Percentiles rank a stretch among this genome's conserved stretches.
Evolutionary conservation across 257 asterid genomes (phyloP).

Genomic region (Petunia axillaris): DNA sequence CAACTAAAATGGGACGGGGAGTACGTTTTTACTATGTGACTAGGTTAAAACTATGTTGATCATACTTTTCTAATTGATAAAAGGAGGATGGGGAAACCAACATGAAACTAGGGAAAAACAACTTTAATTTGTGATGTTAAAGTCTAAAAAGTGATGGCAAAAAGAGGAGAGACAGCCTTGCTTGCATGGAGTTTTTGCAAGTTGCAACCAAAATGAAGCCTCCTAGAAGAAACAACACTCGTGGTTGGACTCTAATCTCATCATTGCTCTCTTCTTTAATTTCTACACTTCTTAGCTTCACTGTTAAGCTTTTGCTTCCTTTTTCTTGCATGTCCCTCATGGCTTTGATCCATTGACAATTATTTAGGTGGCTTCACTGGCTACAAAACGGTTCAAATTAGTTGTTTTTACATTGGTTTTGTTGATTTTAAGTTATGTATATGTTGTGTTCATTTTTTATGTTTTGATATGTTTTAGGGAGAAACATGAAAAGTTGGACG

Average conservation of each 20-base stretch:
- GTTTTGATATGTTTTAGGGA: not conserved
- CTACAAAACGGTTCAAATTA: not conserved
- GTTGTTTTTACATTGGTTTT: not conserved
- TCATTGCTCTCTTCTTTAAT: conserved; percentile 10
- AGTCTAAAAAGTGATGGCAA: not conserved
- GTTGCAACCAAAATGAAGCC: not conserved
- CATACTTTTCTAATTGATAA: no score
- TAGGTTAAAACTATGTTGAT: no score
- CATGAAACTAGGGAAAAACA: not conserved
- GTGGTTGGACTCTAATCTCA: conserved; percentile 18
- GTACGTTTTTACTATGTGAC: no score
- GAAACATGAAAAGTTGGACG: no score
- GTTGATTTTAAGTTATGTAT: not conserved
- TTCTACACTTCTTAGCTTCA: conserved; percentile 38
- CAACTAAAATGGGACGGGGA: no score
- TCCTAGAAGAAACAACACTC: conserved; percentile 8
- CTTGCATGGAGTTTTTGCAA: not conserved
- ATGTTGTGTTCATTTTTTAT: not conserved
- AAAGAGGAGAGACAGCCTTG: not conserved
- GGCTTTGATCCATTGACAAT: not conserved
- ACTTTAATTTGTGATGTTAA: not conserved
- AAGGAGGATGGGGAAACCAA: no score
- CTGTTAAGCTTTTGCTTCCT: conserved; percentile 50
- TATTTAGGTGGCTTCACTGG: not conserved
- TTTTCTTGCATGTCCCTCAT: conserved; percentile 10